Base-by-base conservation (phyloP, 1,139 yeast species). In the Zhuliangozyma blackwelliae region DNA sequence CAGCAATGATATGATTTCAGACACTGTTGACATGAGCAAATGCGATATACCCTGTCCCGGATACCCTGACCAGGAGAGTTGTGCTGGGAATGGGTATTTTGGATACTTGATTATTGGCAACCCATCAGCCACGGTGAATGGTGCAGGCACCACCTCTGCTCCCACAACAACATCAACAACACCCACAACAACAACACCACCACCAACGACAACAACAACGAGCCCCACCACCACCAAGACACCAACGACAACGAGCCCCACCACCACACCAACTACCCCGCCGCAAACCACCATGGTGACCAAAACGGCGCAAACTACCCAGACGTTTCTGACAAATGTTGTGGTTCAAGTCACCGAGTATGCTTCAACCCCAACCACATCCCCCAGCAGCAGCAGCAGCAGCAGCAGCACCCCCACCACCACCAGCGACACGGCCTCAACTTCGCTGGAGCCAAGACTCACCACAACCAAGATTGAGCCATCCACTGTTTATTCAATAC, bases 31-130 rank as follows among this genome's bases (percentile, higher is more conserved):
- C 27, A 38, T 55, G 27, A 37, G 53, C 25, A 46, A 65, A 20
- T 82, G 89, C 58, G 51, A 61, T 29, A 56, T 53, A 3, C 50
- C 56, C 1, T 82, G 89, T 56, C 84, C 84, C 1, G 77, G 78
- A 0, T 72, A 44, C 43, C 34, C 31, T 5, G 55, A 55, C 25
- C 39, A 39, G 38, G 69, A 65, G 39, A 41, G 48, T 35, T 68
- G 72, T 57, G 71, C 63, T 22, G 50, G 55, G 13, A 32, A 42
- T 38, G 67, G 65, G 8, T 54, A 53, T 47, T 61, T 43, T 51
- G 71, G 71, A 11, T 68, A 68, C 46, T 44, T 69, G 27, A 43
- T 64, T 10, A 45, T 64, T n/a, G 51, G 58, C 4, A 40, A 43
- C 23, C 61, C 61, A 6, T 44, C 50, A 30, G 46, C 52, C 1